A percentile compares a stretch with the other conserved stretches of the same genome.
These are phyloP conservation scores for Phytophthora sp. DNA, from an alignment of 352 stramenopile genomes.

Conservation along the genomic window DNA sequence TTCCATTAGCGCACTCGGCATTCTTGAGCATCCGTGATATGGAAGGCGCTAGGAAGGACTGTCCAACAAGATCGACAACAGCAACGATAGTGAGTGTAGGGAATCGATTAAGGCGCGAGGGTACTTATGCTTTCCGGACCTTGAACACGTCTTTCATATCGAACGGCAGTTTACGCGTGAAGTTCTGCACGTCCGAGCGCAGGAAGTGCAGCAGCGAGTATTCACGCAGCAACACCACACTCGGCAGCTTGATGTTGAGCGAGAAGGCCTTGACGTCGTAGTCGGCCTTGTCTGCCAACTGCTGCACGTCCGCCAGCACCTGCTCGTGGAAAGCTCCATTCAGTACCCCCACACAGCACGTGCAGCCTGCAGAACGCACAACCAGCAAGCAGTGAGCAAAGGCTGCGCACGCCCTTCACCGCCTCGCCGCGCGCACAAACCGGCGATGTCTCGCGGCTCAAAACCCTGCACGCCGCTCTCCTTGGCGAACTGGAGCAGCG, in stretches of 20 bases:
- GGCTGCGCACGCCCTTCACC: neutral
- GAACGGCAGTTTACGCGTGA: slow-evolving; percentile 41
- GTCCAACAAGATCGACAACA: neutral
- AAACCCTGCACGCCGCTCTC: slow-evolving; percentile 23
- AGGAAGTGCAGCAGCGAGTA: slow-evolving; percentile 76
- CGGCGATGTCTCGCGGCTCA: slow-evolving; percentile 21
- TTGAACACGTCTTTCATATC: slow-evolving; percentile 86
- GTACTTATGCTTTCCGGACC: no score
- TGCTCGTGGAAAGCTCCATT: slow-evolving; percentile 49
- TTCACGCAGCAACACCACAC: slow-evolving; percentile 77
- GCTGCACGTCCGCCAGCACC: slow-evolving; percentile 47
- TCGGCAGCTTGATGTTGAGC: slow-evolving; percentile 85
- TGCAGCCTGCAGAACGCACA: slow-evolving; percentile 45
- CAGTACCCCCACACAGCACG: slow-evolving; percentile 75
- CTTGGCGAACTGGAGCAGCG: slow-evolving; percentile 24
- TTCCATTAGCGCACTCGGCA: slow-evolving; percentile 59
- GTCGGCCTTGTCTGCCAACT: slow-evolving; percentile 38
- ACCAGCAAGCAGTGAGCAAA: neutral
- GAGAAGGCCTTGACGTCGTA: slow-evolving; percentile 78
- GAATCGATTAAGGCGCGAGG: neutral
- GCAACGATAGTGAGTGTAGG: slow-evolving; percentile 7
- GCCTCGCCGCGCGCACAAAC: slow-evolving; percentile 15
- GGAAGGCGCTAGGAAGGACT: slow-evolving; percentile 53
- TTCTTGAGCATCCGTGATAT: slow-evolving; percentile 54
- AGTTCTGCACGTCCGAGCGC: slow-evolving; percentile 38